Evolutionary conservation across 2,329 filamentous ascomycete genomes (phyloP), one percentile per base, ranked within the genome.

Genomic region (Colletotrichum sp.): DNA sequence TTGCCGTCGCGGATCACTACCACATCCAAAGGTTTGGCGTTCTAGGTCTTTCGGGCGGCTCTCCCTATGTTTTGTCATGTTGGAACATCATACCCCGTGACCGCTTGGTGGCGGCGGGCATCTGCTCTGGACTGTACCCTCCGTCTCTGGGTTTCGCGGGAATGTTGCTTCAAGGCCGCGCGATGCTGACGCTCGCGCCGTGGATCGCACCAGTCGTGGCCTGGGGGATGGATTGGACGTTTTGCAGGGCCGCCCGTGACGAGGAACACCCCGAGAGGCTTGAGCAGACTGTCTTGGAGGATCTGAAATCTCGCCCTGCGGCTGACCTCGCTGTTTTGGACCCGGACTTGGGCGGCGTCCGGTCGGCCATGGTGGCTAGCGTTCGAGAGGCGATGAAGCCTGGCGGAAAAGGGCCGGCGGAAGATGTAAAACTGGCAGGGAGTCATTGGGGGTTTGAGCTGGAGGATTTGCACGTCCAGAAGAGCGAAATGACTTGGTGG

Each of bases 31-130:
- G 71, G 0, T 85, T 85, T 52, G 82, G 81, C 24, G 78, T 86
- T 14, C 38, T 85, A 5, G 84, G 84, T 28, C 62, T 75, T 3
- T 85, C 84, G 0, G 84, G 83, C 4, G 85, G 84, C 10, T 83
- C 82, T 0, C 84, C 85, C 0, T 85, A 82, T 38, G 84, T 82
- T 18, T 73, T 86, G 7, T 83, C 83, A 1, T 86, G 83, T 43
- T 81, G 83, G 13, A 69, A 78, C n/a, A 75, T 77, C 1, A 77
- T 85, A 10, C 80, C 83, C 16, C 71, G 62, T 14, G 65, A 75
- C 4, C 81, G 78, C 64, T 71, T 88, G 21, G 79, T 82, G 1
- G 82, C 78, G 1, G 84, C 86, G 10, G 84, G 84, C 2, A 77
- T 88, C 13, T 78, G 87, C 56, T 83, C 83, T 9, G 82, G 81